Evolutionary conservation across 2,329 filamentous ascomycete species (phyloP), one percentile per base, ranked within the genome.

Genomic region (Chaetomiaceae sp.): DNA sequence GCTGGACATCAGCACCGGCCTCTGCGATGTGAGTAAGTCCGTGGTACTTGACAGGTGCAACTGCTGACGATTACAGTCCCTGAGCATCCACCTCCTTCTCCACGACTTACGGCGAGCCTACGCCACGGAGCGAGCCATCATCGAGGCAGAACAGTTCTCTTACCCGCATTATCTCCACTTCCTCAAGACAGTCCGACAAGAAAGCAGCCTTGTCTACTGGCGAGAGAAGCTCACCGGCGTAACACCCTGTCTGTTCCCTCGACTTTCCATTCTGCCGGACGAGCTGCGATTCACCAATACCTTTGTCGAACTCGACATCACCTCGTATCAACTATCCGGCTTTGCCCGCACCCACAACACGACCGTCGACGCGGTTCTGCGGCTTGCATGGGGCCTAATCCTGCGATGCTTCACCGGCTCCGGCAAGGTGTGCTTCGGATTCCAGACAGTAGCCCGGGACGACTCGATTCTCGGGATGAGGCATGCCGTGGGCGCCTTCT

Each of bases 321-420:
- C 69, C 0, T 68, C 64, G 4, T 63, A 70, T 25, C 67, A 71
- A 3, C 60, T 80, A 2, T 70, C 75, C 9, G 68, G 72, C 8
- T 81, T 81, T 42, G 69, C 70, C 40, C 69, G 56, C 7, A 67
- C 65, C 5, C 66, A 71, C 37, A 66, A 69, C 8, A 69, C 80
- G 3, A 74, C 74, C 0, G 65, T 76, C 0, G 72, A 77, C 0
- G 74, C 78, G 0, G 69, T 83, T 3, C 69, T 85, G 4, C 75
- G 79, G 22, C 72, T 82, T n/a, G 80, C 81, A 0, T 85, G 82
- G 82, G 79, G 74, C 0, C 68, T 85, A 19, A 71, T 83, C 0
- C 68, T 84, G 0, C 75, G 79, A 2, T 71, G 74, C 1, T 84
- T 81, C 58, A 74, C 79, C 3, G 78, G 78, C 1, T 71, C 71